Evolutionary conservation across 73 alveolate genomes (phyloP).

Genomic region (Stentor coeruleus): DNA sequence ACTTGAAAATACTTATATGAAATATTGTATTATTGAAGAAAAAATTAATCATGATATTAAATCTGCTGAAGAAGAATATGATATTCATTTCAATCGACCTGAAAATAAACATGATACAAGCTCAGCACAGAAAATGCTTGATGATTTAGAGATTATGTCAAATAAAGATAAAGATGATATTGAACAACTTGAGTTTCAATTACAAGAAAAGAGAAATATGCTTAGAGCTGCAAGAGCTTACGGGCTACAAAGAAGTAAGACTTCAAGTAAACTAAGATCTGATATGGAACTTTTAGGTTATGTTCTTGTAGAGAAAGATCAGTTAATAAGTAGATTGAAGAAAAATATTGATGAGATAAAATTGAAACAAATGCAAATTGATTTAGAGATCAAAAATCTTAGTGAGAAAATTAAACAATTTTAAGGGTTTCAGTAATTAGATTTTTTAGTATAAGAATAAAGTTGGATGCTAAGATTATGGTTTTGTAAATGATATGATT

Average conservation of each 20-base stretch:
- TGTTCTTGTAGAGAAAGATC: background rate
- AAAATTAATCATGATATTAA: background rate
- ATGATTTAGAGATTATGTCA: background rate
- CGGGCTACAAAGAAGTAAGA: background rate
- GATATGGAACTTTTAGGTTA: background rate
- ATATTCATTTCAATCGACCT: background rate
- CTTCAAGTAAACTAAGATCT: background rate
- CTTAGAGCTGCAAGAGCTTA: background rate
- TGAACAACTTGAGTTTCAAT: background rate
- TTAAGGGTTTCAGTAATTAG: too few species aligned
- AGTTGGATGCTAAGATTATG: too few species aligned
- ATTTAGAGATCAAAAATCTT: background rate
- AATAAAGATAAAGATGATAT: background rate
- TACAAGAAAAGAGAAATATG: background rate
- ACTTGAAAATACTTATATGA: background rate
- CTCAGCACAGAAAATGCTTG: background rate
- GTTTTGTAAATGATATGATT: too few species aligned
- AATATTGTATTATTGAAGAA: background rate
- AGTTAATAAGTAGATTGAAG: background rate
- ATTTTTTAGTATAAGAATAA: too few species aligned
- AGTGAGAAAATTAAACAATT: too few species aligned
- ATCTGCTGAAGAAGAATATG: background rate
- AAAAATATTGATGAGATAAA: background rate
- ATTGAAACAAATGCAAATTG: background rate
- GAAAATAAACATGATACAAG: background rate